Conservation (phyloP, 495 filamentous ascomycete genomes). For the Aspergillus kassunensis region DNA sequence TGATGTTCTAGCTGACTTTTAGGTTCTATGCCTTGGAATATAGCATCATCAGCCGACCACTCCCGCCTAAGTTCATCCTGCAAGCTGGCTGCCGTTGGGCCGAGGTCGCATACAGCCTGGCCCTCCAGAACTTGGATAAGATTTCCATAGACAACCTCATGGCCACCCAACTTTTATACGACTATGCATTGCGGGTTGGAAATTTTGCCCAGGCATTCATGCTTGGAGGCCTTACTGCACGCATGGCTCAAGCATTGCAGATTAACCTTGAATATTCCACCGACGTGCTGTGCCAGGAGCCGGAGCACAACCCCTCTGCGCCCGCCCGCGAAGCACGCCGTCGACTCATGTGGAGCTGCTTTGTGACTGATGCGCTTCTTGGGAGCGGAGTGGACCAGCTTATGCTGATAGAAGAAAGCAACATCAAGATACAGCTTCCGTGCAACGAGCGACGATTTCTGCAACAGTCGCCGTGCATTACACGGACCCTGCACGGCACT, state of each 20-base stretch:
- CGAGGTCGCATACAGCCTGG: conserved; percentile 21
- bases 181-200: conserved; percentile 30
- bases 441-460: conserved; percentile 30
- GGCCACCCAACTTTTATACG: conserved; percentile 31
- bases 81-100: conserved; percentile 28
- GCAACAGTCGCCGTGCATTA: conserved; percentile 26
- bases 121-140: conserved; percentile 28
- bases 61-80: conserved; percentile 15
- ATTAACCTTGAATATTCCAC: conserved; percentile 35
- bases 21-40: conserved; percentile 28
- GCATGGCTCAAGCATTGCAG: conserved; percentile 36
- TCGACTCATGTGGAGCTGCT: conserved; percentile 38
- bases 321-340: conserved; percentile 29
- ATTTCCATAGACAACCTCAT: conserved; percentile 35
- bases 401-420: conserved; percentile 28
- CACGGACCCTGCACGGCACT: conserved; percentile 23
- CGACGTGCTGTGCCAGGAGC: conserved; percentile 29
- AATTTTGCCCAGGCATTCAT: conserved; percentile 36
- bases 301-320: conserved; percentile 15
- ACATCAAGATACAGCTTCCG: conserved; percentile 37
- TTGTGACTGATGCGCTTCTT: conserved; percentile 34
- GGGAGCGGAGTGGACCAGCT: conserved; percentile 34
- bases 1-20: neutral
- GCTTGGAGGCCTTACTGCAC: conserved; percentile 33
- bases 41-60: conserved; percentile 12